A percentile compares a stretch with the other conserved stretches of the same genome.
These are phyloP conservation scores for Closterium sp. DNA, from an alignment of 139 green algal species.

Conservation along the genomic window DNA sequence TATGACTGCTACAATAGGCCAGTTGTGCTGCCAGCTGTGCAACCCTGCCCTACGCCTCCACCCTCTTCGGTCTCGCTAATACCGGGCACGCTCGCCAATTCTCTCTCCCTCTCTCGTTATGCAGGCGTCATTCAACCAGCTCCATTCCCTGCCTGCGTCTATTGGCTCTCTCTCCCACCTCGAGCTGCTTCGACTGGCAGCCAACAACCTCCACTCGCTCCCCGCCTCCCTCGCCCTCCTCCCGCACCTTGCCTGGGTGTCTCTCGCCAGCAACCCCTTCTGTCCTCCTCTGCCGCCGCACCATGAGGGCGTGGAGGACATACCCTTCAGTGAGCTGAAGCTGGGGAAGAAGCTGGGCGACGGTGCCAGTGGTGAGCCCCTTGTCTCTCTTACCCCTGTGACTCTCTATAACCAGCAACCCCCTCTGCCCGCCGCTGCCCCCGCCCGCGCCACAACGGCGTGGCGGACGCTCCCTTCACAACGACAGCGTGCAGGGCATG, in stretches of 20 bases:
- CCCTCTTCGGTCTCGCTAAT: too few species aligned
- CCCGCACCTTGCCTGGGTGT: conserved; percentile 71
- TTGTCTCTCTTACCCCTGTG: neutral
- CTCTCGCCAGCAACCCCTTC: conserved; percentile 70
- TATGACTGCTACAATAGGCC: too few species aligned
- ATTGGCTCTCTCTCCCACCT: conserved; percentile 64
- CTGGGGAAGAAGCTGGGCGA: conserved; percentile 68
- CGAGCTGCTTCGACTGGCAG: conserved; percentile 73
- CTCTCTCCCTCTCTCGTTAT: neutral
- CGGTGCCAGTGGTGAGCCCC: conserved; percentile 63
- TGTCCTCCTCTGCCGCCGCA: conserved; percentile 54
- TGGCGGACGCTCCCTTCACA: too few species aligned
- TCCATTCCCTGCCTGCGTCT: conserved; percentile 57
- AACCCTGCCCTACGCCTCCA: too few species aligned
- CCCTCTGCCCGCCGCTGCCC: too few species aligned
- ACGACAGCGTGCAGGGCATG: too few species aligned
- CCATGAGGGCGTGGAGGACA: conserved; percentile 25
- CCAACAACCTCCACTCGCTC: conserved; percentile 53
- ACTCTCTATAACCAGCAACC: too few species aligned
- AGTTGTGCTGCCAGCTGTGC: too few species aligned
- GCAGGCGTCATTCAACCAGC: conserved; percentile 77
- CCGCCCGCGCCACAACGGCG: too few species aligned
- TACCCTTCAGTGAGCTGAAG: conserved; percentile 53
- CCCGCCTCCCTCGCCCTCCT: conserved; percentile 52
- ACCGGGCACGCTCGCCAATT: neutral